Evolutionary conservation across 345 rosid species (phyloP), one percentile per base, ranked within the genome.

Genomic region (Acer campestre): DNA sequence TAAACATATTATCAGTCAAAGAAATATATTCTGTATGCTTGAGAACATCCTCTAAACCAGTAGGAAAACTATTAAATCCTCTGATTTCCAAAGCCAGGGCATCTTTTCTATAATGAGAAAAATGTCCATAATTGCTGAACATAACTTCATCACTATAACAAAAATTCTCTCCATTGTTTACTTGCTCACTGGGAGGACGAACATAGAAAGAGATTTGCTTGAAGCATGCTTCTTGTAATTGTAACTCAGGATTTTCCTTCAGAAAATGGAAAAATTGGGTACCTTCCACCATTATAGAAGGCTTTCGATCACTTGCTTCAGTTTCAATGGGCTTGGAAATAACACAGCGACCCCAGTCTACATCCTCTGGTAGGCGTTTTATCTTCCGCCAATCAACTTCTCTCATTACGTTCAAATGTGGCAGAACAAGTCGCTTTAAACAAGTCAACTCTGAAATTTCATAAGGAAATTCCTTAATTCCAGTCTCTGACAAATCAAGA

Each of bases 401-500:
- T 31, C 35, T 31, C 27, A 0, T 25, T 1, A 25, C 1, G 27
- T 25, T 25, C 35, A 31, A 31, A 31, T 31, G 35, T 31, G 35
- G 35, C 6, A 31, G 35, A 31, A 31, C 35, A 2, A 31, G 46
- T 27, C 22, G 10, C 3, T 55, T 75, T 49, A 79, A 44, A 68
- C 35, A 6, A 10, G 65, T 38, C 79, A 67, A 53, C 23, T 75
- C 53, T 16, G 59, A 49, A 38, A 81, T 70, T 27, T 53, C 59
- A 46, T 75, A 63, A 17, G 75, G 72, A 23, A 81, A 17, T 48
- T 81, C 78, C 56, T 44, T 22, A 7, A 85, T 74, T 29, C 61
- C 23, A 51, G 80, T 77, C 20, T 80, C 81, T 62, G 79, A 81
- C 13, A 86, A 17, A 82, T 83, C 80, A 55, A 86, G 85, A 62